Conservation (phyloP, 805 yeast genomes). For the Saccharomycopsis amapae region DNA sequence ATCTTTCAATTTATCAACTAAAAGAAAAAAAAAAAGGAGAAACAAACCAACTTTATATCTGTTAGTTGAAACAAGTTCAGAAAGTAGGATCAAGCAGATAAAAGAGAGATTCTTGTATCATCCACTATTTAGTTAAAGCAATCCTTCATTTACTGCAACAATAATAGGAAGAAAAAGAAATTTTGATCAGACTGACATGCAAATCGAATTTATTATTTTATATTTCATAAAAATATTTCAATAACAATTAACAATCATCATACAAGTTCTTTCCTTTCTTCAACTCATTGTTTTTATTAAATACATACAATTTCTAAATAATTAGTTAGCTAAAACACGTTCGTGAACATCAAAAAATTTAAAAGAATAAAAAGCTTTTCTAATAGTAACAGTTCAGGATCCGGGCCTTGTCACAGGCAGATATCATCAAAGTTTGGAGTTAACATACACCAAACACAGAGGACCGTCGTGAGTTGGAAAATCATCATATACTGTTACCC, state of each 20-base stretch:
- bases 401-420: conserved; percentile 87
- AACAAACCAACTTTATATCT: too few relatives aligned
- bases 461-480: conserved; percentile 68
- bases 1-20: too few relatives aligned
- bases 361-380: too few relatives aligned
- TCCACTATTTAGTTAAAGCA: neutral
- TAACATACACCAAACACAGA: conserved; percentile 48
- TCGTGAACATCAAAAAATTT: too few relatives aligned
- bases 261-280: neutral
- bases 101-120: too few relatives aligned
- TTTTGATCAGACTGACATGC: conserved; percentile 23
- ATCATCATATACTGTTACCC: conserved; percentile 45
- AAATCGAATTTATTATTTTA: conserved; percentile 19
- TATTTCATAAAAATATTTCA: conserved; percentile 1
- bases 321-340: too few relatives aligned
- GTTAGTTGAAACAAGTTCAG: too few relatives aligned
- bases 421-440: conserved; percentile 57
- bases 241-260: conserved; percentile 1
- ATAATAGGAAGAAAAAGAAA: neutral
- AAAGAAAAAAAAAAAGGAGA: too few relatives aligned
- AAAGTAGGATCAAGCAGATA: too few relatives aligned
- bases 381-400: conserved; percentile 21
- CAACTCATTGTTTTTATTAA: too few relatives aligned
- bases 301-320: too few relatives aligned
- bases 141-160: neutral